phyloP scores from a whole-genome alignment of 805 yeast genomes.

The Wickerhamiella vanderwaltii region DNA sequence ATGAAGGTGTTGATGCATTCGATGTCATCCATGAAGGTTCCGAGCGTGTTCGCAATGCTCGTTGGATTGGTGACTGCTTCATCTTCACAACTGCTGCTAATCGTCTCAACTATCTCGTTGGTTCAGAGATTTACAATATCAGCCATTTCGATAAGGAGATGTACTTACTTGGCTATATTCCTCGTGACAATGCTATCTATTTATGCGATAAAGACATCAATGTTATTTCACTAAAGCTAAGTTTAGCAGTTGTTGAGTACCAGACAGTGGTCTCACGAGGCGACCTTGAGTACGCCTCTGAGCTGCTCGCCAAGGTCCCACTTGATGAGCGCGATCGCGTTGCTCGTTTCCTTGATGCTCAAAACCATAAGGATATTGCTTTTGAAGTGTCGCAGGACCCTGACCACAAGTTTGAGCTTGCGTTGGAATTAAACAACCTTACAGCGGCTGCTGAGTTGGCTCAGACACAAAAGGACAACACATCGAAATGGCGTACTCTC shows the following conservation, averaged over 20 bases:
- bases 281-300: conserved; percentile 67
- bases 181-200: conserved; percentile 81
- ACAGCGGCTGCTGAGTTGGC: conserved; percentile 60
- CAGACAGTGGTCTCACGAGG: conserved; percentile 94
- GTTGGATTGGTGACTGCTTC: conserved; percentile 96
- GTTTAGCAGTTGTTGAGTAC: conserved; percentile 80
- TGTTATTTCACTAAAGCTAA: conserved; percentile 66
- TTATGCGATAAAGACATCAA: conserved; percentile 84
- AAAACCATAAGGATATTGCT: conserved; percentile 78
- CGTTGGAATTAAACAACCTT: conserved; percentile 63
- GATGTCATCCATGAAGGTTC: conserved; percentile 72
- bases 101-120: conserved; percentile 87
- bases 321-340: conserved; percentile 59
- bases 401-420: conserved; percentile 86
- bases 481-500: conserved; percentile 70
- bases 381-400: conserved; percentile 68
- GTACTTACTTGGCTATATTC: conserved; percentile 78
- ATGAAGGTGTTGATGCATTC: conserved; percentile 80
- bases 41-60: conserved; percentile 76
- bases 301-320: conserved; percentile 44
- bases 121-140: conserved; percentile 82
- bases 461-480: conserved; percentile 16
- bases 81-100: conserved; percentile 78
- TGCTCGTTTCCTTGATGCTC: conserved; percentile 87
- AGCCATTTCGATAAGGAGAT: conserved; percentile 84